Evolutionary conservation across 371 early-diverging fungal species (phyloP).

Genomic region (Mortierella sp.): DNA sequence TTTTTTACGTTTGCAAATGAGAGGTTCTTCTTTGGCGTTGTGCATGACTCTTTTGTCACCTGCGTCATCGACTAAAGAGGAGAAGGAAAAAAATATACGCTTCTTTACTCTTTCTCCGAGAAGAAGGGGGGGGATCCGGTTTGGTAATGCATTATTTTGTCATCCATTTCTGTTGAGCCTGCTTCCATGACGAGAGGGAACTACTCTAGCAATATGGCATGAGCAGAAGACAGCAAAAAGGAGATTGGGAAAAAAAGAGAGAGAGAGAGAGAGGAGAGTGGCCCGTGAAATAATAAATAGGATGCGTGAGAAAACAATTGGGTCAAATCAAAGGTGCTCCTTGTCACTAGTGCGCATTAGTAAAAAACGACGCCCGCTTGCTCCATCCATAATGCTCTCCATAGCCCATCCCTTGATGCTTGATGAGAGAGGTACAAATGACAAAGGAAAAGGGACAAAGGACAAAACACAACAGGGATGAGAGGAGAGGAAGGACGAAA

Average conservation of each 20-base stretch:
- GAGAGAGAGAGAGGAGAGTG: conserved; percentile 14
- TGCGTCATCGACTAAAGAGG: background rate
- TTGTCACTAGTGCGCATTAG: background rate
- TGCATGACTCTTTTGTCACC: conserved; percentile 9
- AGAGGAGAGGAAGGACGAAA: background rate
- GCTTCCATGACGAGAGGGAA: background rate
- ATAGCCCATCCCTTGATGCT: background rate
- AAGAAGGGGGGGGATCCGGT: background rate
- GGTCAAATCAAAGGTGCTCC: background rate
- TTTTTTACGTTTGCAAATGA: background rate
- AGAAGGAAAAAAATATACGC: background rate
- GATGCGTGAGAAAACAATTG: conserved; percentile 5
- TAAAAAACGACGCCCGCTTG: background rate
- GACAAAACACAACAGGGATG: background rate
- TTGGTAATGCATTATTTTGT: background rate
- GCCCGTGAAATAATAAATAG: conserved; percentile 1
- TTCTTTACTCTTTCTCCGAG: background rate
- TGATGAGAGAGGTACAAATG: background rate
- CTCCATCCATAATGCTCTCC: background rate
- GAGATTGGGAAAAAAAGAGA: background rate
- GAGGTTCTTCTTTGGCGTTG: background rate
- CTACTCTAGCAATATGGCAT: background rate
- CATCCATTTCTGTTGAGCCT: background rate
- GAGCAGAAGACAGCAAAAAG: background rate
- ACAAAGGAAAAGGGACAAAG: no score